Percentiles rank a stretch among this genome's conserved stretches.
phyloP scores from a whole-genome alignment of 768 basidiomycete genomes.

The Piloderma croceum region DNA sequence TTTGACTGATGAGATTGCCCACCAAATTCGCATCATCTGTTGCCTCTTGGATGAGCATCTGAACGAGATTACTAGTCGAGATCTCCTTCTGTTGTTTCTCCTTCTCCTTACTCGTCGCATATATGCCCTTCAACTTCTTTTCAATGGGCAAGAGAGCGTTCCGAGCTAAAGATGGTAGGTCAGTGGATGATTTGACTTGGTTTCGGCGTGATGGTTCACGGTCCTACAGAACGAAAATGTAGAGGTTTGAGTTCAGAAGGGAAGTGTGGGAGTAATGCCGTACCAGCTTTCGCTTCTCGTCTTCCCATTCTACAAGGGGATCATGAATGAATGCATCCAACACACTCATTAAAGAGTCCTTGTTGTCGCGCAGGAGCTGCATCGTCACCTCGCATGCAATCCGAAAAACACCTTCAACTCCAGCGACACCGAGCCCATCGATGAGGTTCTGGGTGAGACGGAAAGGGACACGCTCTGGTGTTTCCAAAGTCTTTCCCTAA shows the following conservation, averaged over 20 bases:
- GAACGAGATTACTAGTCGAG: slow-evolving; percentile 83
- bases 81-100: slow-evolving; percentile 43
- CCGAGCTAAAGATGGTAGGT: slow-evolving; percentile 65
- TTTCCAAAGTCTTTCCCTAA: slow-evolving; percentile 76
- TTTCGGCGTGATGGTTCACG: slow-evolving; percentile 38
- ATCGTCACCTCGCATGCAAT: slow-evolving; percentile 88
- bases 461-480: slow-evolving; percentile 91
- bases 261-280: slow-evolving; percentile 8
- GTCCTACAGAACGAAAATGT: slow-evolving; percentile 32
- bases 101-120: slow-evolving; percentile 42
- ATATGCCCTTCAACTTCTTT: slow-evolving; percentile 74
- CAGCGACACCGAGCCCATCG: slow-evolving; percentile 88
- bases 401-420: slow-evolving; percentile 91
- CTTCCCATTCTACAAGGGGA: slow-evolving; percentile 93
- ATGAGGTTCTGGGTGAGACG: slow-evolving; percentile 89
- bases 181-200: slow-evolving; percentile 42
- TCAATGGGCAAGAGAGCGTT: slow-evolving; percentile 76
- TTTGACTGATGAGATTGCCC: slow-evolving; percentile 14
- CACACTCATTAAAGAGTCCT: slow-evolving; percentile 90
- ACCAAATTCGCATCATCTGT: slow-evolving; percentile 68
- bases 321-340: slow-evolving; percentile 97
- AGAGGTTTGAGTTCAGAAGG: slow-evolving; percentile 2
- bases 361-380: slow-evolving; percentile 81
- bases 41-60: slow-evolving; percentile 87
- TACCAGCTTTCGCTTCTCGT: slow-evolving; percentile 66